These are phyloP conservation scores for Tympanopsis confertula DNA, from an alignment of 2,329 filamentous ascomycete species.

Conservation along the genomic window DNA sequence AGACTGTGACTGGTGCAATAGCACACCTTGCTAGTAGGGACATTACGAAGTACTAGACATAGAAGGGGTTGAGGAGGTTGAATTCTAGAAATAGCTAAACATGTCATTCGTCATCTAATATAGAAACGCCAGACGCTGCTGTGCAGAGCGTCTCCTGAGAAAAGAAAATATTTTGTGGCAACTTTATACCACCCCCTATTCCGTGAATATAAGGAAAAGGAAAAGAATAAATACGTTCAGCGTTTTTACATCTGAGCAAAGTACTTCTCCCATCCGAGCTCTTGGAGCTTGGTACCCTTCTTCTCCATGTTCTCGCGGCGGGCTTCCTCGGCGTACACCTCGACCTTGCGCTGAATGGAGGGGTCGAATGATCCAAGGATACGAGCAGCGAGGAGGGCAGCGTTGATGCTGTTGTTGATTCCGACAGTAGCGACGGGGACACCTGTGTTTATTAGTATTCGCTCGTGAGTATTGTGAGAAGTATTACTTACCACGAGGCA, in stretches of 20 bases:
- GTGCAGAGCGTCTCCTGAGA: no score
- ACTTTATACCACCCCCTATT: no score
- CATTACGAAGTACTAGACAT: no score
- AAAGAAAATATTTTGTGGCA: no score
- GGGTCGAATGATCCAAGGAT: conserved; percentile 26
- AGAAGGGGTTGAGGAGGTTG: no score
- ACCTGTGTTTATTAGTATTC: conserved; percentile 14
- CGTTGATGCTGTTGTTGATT: conserved; percentile 32
- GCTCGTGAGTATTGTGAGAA: neutral
- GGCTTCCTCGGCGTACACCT: conserved; percentile 25
- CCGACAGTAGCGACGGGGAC: conserved; percentile 31
- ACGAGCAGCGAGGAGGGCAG: conserved; percentile 26
- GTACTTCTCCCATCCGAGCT: conserved; percentile 27
- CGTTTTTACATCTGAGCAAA: conserved; percentile 24
- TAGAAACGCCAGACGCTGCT: no score
- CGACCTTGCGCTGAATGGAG: conserved; percentile 24
- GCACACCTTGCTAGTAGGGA: no score
- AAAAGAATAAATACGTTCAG: neutral
- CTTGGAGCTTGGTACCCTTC: conserved; percentile 26
- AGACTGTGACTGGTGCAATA: no score
- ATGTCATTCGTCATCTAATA: no score
- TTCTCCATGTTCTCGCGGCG: conserved; percentile 25
- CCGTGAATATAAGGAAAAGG: neutral
- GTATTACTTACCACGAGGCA: conserved; percentile 25
- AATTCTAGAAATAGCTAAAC: no score